Evolutionary conservation across 2,329 filamentous ascomycete species (phyloP), one percentile per base, ranked within the genome.

Genomic region (Shiraia sp.): DNA sequence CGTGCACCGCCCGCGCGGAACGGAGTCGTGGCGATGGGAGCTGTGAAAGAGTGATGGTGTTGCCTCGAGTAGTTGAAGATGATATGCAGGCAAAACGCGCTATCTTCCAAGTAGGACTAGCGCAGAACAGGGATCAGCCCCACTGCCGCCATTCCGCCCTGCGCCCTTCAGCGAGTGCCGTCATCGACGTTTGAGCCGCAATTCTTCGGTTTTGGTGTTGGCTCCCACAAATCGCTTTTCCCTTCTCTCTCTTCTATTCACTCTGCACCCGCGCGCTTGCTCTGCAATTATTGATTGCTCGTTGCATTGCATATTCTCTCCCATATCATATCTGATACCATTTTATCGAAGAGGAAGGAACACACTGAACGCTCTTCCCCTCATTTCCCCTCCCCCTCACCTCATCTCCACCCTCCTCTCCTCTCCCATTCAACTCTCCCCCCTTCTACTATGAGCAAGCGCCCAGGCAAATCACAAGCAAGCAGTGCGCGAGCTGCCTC

Each of bases 401-500:
- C 19, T 22, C 19, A 4, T 8, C 4, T 22, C 8, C 19, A 22
- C 19, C 8, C 19, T 22, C 19, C 4, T 22, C 19, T 22, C 19
- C 19, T 22, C n/a, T n/a, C n/a, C n/a, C n/a, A n/a, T n/a, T 22
- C 8, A 4, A 22, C 19, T 22, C 19, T 22, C 19, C 4, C 8
- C 19, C 8, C 19, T 8, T 22, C 37, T 39, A 42, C 65, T 57
- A 82, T 80, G 79, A 82, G 79, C 65, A 84, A 80, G 70, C 81
- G 79, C 43, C 54, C 67, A 61, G 79, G 79, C 72, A 85, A 81
- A 61, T 77, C 78, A 15, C 79, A 83, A 59, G 82, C 82, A 50
- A 85, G 81, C 63, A 83, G 80, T 65, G 81, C 79, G 59, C 78
- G 81, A 34, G 80, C 79, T 53, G 76, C 76, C 52, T 72, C 74